Evolutionary conservation across 2,329 filamentous ascomycete genomes (phyloP).

Genomic region (Colletotrichum noveboracense): DNA sequence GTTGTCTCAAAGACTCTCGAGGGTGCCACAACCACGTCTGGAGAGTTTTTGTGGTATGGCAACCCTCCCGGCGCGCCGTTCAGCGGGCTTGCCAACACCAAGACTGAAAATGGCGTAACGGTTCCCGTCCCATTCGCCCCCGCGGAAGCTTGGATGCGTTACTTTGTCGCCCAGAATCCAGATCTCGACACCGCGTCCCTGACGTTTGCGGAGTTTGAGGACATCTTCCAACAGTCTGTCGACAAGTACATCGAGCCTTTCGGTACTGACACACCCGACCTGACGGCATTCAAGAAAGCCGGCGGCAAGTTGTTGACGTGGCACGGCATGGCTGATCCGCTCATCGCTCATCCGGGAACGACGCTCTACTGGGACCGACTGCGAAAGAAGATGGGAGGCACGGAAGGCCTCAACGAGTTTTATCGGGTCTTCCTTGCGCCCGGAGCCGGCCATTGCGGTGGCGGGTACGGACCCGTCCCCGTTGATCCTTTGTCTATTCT

Average conservation of each 20-base stretch:
- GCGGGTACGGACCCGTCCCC: neutral
- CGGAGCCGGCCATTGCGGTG: slow-evolving; percentile 54
- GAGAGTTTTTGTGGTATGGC: neutral
- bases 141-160: neutral
- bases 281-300: slow-evolving; percentile 30
- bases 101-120: neutral
- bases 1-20: neutral
- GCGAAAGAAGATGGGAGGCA: neutral
- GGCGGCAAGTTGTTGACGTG: slow-evolving; percentile 48
- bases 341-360: slow-evolving; percentile 36
- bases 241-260: neutral
- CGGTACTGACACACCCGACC: slow-evolving; percentile 31
- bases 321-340: slow-evolving; percentile 43
- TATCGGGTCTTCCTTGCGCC: slow-evolving; percentile 56
- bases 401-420: slow-evolving; percentile 36
- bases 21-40: neutral
- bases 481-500: neutral
- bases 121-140: neutral
- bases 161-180: slow-evolving; percentile 1
- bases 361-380: slow-evolving; percentile 29
- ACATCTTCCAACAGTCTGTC: neutral
- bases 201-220: neutral
- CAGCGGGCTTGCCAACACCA: neutral
- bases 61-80: neutral
- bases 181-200: neutral